These are phyloP conservation scores for Rhodotorula sp. DNA, from an alignment of 1,284 basidiomycete genomes.

Conservation along the genomic window DNA sequence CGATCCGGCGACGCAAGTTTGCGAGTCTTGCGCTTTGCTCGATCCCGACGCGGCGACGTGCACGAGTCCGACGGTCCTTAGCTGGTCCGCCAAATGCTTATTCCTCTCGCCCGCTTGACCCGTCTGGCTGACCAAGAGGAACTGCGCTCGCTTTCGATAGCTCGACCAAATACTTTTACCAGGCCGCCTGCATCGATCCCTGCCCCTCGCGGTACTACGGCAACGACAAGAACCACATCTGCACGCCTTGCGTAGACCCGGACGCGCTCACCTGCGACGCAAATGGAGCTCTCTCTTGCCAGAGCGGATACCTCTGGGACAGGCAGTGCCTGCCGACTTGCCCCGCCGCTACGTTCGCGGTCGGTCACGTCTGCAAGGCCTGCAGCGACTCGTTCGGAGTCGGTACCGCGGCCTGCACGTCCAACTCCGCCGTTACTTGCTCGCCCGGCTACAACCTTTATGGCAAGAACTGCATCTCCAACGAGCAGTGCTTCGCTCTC, in stretches of 20 bases:
- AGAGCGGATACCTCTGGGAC: neutral
- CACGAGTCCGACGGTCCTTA: slow-evolving; percentile 1
- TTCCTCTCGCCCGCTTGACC: no score
- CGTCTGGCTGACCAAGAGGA: no score
- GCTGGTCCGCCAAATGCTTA: neutral
- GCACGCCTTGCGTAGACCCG: slow-evolving; percentile 4
- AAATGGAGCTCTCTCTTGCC: neutral
- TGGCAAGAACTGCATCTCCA: neutral
- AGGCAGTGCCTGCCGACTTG: slow-evolving; percentile 1
- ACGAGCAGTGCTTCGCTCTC: neutral
- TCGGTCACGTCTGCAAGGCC: neutral
- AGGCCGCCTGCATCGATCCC: slow-evolving; percentile 2
- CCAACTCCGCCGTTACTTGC: neutral
- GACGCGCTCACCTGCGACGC: slow-evolving; percentile 6
- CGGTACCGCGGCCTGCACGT: neutral
- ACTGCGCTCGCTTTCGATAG: neutral
- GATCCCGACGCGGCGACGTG: neutral
- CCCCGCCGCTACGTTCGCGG: neutral
- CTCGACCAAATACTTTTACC: slow-evolving; percentile 4
- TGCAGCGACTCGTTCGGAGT: neutral
- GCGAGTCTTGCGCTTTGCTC: slow-evolving; percentile 1
- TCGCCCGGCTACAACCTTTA: neutral
- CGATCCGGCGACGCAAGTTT: neutral
- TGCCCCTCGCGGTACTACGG: slow-evolving; percentile 5
- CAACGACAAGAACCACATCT: neutral